A percentile compares a stretch with the other conserved stretches of the same genome.
phyloP scores from a whole-genome alignment of 116 monocot genomes.

The Iris pallida region DNA sequence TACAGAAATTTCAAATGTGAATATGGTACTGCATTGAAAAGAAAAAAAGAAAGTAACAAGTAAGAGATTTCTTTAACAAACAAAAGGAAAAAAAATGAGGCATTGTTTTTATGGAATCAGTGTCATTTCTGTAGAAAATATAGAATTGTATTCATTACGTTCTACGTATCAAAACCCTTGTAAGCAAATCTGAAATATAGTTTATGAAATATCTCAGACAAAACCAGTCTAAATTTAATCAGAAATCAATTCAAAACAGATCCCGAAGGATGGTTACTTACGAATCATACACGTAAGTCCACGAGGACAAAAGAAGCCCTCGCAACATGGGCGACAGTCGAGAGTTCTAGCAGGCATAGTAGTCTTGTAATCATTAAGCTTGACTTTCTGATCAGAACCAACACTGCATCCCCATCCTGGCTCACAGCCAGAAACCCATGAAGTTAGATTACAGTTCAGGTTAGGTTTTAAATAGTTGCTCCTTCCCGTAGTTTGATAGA shows the following conservation, averaged over 20 bases:
- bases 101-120: too few relatives aligned
- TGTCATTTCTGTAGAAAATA: too few relatives aligned
- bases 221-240: too few relatives aligned
- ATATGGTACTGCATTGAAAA: too few relatives aligned
- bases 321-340: conserved; percentile 47
- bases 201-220: too few relatives aligned
- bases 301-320: conserved; percentile 67
- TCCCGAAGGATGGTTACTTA: conserved; percentile 8
- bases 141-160: too few relatives aligned
- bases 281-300: conserved; percentile 71
- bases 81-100: neutral
- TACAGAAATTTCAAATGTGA: too few relatives aligned
- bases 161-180: too few relatives aligned
- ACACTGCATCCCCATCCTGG: conserved; percentile 94
- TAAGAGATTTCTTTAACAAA: too few relatives aligned
- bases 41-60: too few relatives aligned
- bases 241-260: too few relatives aligned
- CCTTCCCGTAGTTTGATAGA: conserved; percentile 22
- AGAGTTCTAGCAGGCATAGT: conserved; percentile 37
- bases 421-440: conserved; percentile 90
- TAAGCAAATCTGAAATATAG: too few relatives aligned
- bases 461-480: conserved; percentile 64
- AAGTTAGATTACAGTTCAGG: conserved; percentile 83
- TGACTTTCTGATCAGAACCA: conserved; percentile 32
- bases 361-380: conserved; percentile 39